Conservation (phyloP, 192 early-diverging fungal genomes). For the Mortierella antarctica region DNA sequence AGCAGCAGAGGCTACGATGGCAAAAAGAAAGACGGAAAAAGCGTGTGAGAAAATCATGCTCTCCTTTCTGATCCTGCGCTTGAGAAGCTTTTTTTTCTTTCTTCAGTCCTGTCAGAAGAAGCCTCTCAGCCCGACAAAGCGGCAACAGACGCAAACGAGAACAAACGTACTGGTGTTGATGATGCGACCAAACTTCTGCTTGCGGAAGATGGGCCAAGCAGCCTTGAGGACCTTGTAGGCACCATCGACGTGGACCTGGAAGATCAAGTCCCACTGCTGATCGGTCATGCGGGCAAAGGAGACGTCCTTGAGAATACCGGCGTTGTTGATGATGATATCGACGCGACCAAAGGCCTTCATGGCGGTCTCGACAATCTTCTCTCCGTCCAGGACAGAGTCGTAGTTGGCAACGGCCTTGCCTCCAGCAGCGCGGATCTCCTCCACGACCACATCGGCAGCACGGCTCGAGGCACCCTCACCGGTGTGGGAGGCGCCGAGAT, state of each 20-base stretch:
- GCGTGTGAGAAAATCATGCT: neutral
- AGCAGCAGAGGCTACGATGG: conserved; percentile 93
- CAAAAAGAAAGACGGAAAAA: neutral
- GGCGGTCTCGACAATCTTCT: conserved; percentile 97
- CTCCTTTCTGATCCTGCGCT: neutral
- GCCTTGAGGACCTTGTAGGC: conserved; percentile 97
- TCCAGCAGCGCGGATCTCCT: conserved; percentile 79
- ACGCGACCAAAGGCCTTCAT: conserved; percentile 94
- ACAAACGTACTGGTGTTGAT: conserved; percentile 56
- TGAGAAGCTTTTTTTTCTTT: neutral
- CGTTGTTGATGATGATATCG: conserved; percentile 98
- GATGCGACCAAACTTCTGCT: conserved; percentile 94
- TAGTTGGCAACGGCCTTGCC: conserved; percentile 97
- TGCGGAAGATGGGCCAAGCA: conserved; percentile 95
- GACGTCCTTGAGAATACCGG: conserved; percentile 97
- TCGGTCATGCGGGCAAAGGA: conserved; percentile 98
- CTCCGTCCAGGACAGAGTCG: conserved; percentile 97
- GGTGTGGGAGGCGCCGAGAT: conserved; percentile 84
- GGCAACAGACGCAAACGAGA: neutral
- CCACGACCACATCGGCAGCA: conserved; percentile 94
- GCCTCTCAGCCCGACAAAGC: neutral
- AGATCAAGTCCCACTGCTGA: conserved; percentile 96
- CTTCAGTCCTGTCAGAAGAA: neutral
- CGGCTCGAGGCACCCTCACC: conserved; percentile 80
- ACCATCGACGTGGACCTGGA: conserved; percentile 92